These are phyloP conservation scores for Lachancea quebecensis DNA, from an alignment of 805 yeast genomes.

Conservation along the genomic window DNA sequence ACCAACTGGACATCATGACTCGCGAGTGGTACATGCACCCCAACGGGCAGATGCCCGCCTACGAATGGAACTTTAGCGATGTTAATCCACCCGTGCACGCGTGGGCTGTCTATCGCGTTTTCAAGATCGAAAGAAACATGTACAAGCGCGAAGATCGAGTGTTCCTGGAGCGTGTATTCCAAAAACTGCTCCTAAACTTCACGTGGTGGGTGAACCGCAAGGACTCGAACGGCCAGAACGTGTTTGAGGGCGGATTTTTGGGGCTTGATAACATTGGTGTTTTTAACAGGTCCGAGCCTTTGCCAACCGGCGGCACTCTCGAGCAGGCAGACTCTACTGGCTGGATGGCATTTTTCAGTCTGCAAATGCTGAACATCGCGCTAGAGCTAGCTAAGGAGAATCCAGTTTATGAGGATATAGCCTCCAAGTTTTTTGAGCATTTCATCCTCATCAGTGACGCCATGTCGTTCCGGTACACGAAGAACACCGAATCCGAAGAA, in stretches of 20 bases:
- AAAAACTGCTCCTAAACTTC: conserved; percentile 78
- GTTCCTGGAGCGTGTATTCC: conserved; percentile 88
- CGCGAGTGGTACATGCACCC: conserved; percentile 98
- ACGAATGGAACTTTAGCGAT: conserved; percentile 92
- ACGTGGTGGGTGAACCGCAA: conserved; percentile 98
- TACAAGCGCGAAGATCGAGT: conserved; percentile 74
- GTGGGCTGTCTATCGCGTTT: conserved; percentile 86
- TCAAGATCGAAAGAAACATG: conserved; percentile 79
- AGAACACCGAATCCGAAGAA: conserved; percentile 29
- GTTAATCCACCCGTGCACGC: conserved; percentile 98
- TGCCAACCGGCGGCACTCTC: conserved; percentile 84
- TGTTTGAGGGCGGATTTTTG: conserved; percentile 89
- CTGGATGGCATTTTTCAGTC: conserved; percentile 91
- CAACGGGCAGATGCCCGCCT: conserved; percentile 95
- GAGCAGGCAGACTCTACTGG: conserved; percentile 96
- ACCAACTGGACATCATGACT: conserved; percentile 75
- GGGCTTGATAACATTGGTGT: conserved; percentile 91
- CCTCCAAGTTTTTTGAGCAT: conserved; percentile 91
- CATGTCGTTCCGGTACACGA: conserved; percentile 55
- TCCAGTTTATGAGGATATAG: conserved; percentile 86
- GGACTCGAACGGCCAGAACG: conserved; percentile 77
- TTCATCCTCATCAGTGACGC: conserved; percentile 89
- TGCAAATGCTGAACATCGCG: conserved; percentile 89
- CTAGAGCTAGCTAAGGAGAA: conserved; percentile 80
- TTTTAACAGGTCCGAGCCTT: conserved; percentile 85